Conservation (phyloP, 768 basidiomycete genomes). For the Suillus lakei region DNA sequence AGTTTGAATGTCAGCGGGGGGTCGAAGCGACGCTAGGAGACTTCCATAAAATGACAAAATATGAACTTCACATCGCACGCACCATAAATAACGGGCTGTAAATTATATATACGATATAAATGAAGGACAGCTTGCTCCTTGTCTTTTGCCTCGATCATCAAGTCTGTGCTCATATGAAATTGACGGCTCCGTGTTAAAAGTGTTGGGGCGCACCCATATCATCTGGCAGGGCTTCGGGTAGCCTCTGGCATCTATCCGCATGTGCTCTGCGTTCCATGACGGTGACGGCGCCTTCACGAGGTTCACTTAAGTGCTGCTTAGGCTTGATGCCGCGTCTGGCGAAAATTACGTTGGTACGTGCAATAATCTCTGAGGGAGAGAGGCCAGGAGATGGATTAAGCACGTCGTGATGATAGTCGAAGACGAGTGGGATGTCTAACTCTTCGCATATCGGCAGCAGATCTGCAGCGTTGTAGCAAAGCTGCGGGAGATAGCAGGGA, state of each 20-base stretch:
- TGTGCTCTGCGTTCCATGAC: constrained; percentile 90
- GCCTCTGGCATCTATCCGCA: constrained; percentile 74
- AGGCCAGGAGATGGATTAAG: constrained; percentile 61
- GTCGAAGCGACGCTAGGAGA: constrained; percentile 42
- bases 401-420: constrained; percentile 85
- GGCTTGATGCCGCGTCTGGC: constrained; percentile 75
- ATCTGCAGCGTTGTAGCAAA: constrained; percentile 91
- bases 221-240: constrained; percentile 68
- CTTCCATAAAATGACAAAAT: background rate
- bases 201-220: constrained; percentile 57
- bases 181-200: constrained; percentile 9
- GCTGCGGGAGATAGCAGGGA: constrained; percentile 26
- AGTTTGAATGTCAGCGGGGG: constrained; percentile 44
- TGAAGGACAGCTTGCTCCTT: constrained; percentile 95
- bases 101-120: constrained; percentile 74
- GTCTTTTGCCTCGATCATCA: constrained; percentile 95
- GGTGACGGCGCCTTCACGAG: constrained; percentile 81
- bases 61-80: constrained; percentile 21
- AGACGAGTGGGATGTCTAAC: constrained; percentile 73
- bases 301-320: constrained; percentile 92
- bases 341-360: constrained; percentile 79
- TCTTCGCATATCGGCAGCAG: constrained; percentile 87
- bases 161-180: constrained; percentile 46
- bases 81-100: constrained; percentile 69
- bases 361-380: constrained; percentile 68